phyloP scores from a whole-genome alignment of 805 yeast species.

The Sugiyamaella boreocaroliniensis region DNA sequence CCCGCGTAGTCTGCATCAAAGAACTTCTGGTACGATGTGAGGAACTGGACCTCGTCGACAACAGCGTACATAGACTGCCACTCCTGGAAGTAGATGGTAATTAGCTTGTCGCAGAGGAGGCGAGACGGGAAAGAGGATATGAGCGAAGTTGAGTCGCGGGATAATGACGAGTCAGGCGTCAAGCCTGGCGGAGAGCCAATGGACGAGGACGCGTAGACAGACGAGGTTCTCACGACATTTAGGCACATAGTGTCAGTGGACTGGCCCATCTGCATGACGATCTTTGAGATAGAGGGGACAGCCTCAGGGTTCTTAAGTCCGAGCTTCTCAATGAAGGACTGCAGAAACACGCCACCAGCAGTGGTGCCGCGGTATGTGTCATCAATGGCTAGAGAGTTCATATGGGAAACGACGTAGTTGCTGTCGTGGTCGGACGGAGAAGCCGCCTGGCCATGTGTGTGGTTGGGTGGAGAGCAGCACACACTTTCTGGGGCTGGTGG shows the following conservation, averaged over 20 bases:
- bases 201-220: conserved; percentile 4
- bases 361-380: conserved; percentile 31
- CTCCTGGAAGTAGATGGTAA: conserved; percentile 62
- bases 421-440: conserved; percentile 19
- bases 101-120: conserved; percentile 58
- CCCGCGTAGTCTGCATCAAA: not conserved
- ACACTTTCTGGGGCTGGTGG: not conserved
- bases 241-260: not conserved
- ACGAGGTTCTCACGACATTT: not conserved
- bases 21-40: conserved; percentile 48
- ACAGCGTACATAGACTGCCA: conserved; percentile 73
- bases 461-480: too few relatives aligned
- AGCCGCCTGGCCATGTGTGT: too few relatives aligned
- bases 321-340: conserved; percentile 26
- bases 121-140: conserved; percentile 39
- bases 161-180: not conserved
- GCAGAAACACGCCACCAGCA: conserved; percentile 29
- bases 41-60: conserved; percentile 61
- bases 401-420: conserved; percentile 23
- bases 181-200: not conserved
- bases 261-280: conserved; percentile 6
- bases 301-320: conserved; percentile 20
- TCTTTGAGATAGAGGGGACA: conserved; percentile 11
- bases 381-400: conserved; percentile 23
- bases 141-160: not conserved